Percentiles rank a stretch among this genome's conserved stretches.
Evolutionary conservation across 108 stramenopile species (phyloP).

Genomic region (Discostella pseudostelligera): DNA sequence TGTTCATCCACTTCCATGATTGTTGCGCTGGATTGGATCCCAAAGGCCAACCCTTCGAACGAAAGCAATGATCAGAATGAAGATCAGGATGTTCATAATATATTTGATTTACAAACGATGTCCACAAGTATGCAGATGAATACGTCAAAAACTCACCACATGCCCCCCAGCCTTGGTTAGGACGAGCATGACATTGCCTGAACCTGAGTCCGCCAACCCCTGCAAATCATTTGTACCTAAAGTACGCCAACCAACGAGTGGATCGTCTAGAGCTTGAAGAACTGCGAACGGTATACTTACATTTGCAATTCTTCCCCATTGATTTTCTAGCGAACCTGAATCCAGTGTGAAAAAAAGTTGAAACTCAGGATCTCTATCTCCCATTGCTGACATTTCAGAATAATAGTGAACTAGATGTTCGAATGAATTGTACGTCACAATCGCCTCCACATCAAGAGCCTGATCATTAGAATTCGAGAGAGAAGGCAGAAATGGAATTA

Average conservation of each 20-base stretch:
- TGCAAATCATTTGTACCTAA: constrained; percentile 58
- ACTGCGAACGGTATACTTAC: constrained; percentile 69
- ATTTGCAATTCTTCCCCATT: constrained; percentile 60
- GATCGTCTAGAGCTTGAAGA: constrained; percentile 80
- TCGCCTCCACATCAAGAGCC: constrained; percentile 66
- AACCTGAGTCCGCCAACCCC: constrained; percentile 58
- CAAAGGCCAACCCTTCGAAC: constrained; percentile 65
- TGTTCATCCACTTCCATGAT: constrained; percentile 82
- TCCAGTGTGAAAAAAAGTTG: constrained; percentile 17
- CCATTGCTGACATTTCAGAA: constrained; percentile 76
- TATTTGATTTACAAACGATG: not conserved
- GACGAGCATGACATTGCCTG: constrained; percentile 67
- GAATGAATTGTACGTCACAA: constrained; percentile 81
- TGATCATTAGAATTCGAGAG: not conserved
- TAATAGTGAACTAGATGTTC: constrained; percentile 74
- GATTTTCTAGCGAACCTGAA: no score
- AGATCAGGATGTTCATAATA: no score
- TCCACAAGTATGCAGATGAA: not conserved
- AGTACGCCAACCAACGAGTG: constrained; percentile 72
- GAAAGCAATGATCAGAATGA: not conserved
- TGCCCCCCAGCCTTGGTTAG: constrained; percentile 82
- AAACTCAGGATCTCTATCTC: constrained; percentile 54
- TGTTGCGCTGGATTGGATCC: constrained; percentile 50
- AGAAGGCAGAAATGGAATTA: not conserved
- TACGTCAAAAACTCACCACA: constrained; percentile 35